These are phyloP conservation scores for Sporormia fimetaria DNA, from an alignment of 495 filamentous ascomycete species.

Conservation along the genomic window DNA sequence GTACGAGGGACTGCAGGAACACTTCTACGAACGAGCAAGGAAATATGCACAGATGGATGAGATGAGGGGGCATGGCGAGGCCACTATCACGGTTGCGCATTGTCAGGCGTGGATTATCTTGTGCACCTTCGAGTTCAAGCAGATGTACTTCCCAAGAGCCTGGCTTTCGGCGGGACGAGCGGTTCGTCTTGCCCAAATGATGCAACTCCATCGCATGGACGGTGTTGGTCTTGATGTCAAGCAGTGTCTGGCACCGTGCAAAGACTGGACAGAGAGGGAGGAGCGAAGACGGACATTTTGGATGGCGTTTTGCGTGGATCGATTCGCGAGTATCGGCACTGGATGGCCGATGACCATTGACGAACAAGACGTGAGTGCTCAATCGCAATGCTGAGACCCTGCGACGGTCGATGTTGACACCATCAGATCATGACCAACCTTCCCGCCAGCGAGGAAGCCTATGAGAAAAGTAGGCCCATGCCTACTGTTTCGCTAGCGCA, in stretches of 20 bases:
- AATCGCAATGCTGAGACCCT: too few relatives aligned
- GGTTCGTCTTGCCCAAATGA: slow-evolving; percentile 72
- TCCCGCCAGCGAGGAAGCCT: slow-evolving; percentile 78
- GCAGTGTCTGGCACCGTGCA: slow-evolving; percentile 71
- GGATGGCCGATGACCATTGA: slow-evolving; percentile 95
- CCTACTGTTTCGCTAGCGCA: slow-evolving; percentile 57
- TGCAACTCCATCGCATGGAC: slow-evolving; percentile 83
- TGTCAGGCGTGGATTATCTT: slow-evolving; percentile 75
- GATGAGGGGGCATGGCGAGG: slow-evolving; percentile 86
- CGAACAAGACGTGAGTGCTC: slow-evolving; percentile 61
- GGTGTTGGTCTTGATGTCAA: slow-evolving; percentile 83
- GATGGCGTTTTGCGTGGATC: slow-evolving; percentile 81
- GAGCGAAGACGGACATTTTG: slow-evolving; percentile 89
- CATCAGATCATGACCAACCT: slow-evolving; percentile 77
- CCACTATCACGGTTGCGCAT: slow-evolving; percentile 67
- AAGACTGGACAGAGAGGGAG: slow-evolving; percentile 88
- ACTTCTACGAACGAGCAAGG: slow-evolving; percentile 78
- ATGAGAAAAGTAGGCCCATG: slow-evolving; percentile 63
- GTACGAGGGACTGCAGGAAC: slow-evolving; percentile 59
- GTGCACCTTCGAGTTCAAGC: slow-evolving; percentile 81
- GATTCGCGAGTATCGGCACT: slow-evolving; percentile 92
- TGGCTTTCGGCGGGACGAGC: slow-evolving; percentile 85
- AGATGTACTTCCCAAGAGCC: slow-evolving; percentile 94
- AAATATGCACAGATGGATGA: slow-evolving; percentile 86
- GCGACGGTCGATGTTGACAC: slow-evolving; percentile 1